Percentiles rank a stretch among this genome's conserved stretches.
Evolutionary conservation across 1,139 yeast species (phyloP).

Genomic region (Hansenula anomala): DNA sequence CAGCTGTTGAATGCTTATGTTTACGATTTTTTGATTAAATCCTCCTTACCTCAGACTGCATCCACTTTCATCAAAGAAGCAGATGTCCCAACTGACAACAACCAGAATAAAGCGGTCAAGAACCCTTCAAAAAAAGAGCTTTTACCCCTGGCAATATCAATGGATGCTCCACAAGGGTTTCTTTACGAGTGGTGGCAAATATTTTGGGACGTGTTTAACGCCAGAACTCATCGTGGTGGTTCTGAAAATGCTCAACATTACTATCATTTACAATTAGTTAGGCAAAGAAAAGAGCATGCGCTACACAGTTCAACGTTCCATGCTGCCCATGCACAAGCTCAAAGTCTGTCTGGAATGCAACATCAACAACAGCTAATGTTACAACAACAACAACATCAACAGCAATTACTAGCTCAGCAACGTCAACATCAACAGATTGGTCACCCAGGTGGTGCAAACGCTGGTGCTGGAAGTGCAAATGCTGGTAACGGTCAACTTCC

Average conservation of each 20-base stretch:
- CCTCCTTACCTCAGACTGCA: conserved; percentile 69
- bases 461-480: conserved; percentile 5
- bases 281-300: conserved; percentile 57
- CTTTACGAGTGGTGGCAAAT: conserved; percentile 95
- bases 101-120: conserved; percentile 11
- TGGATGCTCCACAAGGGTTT: conserved; percentile 86
- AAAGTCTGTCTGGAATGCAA: conserved; percentile 9
- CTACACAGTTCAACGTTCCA: conserved; percentile 39
- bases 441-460: background rate
- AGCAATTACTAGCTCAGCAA: conserved; percentile 22
- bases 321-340: conserved; percentile 30
- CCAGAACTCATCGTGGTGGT: conserved; percentile 62
- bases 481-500: background rate
- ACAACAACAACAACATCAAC: conserved; percentile 24
- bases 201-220: conserved; percentile 91
- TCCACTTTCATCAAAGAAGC: conserved; percentile 70
- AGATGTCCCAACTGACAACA: conserved; percentile 30
- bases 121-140: conserved; percentile 31
- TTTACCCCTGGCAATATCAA: conserved; percentile 47
- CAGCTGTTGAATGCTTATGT: conserved; percentile 80
- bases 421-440: conserved; percentile 11
- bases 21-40: conserved; percentile 78
- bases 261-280: conserved; percentile 62
- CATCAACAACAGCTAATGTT: conserved; percentile 23
- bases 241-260: conserved; percentile 65